Evolutionary conservation across 2,329 filamentous ascomycete genomes (phyloP).

Genomic region (Trichoderma guizhouense): DNA sequence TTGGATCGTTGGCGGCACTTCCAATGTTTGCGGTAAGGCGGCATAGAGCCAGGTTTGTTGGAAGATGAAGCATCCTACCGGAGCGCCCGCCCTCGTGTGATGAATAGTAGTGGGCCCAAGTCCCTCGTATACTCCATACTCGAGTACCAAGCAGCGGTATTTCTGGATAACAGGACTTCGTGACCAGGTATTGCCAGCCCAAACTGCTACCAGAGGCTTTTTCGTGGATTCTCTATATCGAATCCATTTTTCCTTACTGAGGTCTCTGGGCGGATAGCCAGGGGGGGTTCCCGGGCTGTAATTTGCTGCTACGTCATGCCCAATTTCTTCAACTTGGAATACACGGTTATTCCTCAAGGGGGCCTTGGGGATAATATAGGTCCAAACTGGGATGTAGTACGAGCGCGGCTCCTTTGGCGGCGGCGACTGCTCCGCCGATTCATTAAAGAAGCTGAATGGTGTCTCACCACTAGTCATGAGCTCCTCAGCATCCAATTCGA

Average conservation of each 20-base stretch:
- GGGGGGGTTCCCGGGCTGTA: not conserved
- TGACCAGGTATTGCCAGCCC: constrained; percentile 42
- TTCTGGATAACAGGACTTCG: constrained; percentile 40
- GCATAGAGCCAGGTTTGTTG: constrained; percentile 52
- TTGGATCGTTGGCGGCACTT: constrained; percentile 24
- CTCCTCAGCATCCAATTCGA: constrained; percentile 39
- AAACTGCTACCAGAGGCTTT: constrained; percentile 33
- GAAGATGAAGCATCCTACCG: constrained; percentile 44
- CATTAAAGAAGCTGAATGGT: constrained; percentile 46
- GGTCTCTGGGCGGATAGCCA: not conserved
- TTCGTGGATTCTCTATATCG: not conserved
- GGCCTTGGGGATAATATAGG: not conserved
- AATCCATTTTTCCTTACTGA: not conserved
- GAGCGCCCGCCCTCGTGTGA: constrained; percentile 50
- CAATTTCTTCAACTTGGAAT: not conserved
- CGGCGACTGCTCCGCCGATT: constrained; percentile 20
- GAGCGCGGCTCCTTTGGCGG: not conserved
- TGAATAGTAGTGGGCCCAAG: constrained; percentile 47
- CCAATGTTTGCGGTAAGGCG: constrained; percentile 35
- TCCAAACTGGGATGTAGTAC: not conserved
- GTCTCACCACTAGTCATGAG: constrained; percentile 40
- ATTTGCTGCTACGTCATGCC: not conserved
- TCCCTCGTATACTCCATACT: constrained; percentile 33
- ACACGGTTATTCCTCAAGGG: not conserved
- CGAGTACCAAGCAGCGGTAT: constrained; percentile 46